Percentiles rank a stretch among this genome's conserved stretches.
phyloP scores from a whole-genome alignment of 495 filamentous ascomycete species.

The Xylaria flabelliformis region DNA sequence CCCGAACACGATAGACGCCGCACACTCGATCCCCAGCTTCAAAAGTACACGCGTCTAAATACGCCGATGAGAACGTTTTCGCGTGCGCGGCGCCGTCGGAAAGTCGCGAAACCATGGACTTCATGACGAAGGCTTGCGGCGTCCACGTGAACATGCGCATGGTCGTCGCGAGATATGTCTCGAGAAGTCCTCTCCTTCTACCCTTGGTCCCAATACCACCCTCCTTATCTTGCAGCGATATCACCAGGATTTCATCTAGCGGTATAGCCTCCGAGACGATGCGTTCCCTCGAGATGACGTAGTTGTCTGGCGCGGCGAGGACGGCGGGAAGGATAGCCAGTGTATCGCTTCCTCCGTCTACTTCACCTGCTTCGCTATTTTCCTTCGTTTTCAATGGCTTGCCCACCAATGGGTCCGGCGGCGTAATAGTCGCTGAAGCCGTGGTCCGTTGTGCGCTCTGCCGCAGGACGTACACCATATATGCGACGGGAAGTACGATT shows the following conservation, averaged over 20 bases:
- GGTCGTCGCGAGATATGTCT: slow-evolving; percentile 38
- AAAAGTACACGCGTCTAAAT: slow-evolving; percentile 34
- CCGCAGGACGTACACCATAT: slow-evolving; percentile 23
- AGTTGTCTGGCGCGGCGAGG: slow-evolving; percentile 13
- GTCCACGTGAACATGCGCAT: slow-evolving; percentile 43
- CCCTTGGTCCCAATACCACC: too few relatives aligned
- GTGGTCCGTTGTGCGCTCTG: slow-evolving; percentile 19
- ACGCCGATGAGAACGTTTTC: slow-evolving; percentile 34
- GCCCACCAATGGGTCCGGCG: slow-evolving; percentile 23
- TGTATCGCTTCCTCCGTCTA: background rate
- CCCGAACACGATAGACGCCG: slow-evolving; percentile 39
- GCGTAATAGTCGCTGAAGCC: slow-evolving; percentile 19
- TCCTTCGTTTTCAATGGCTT: background rate
- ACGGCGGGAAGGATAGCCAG: slow-evolving; percentile 19
- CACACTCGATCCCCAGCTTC: slow-evolving; percentile 38
- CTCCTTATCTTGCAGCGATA: too few relatives aligned
- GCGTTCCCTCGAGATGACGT: slow-evolving; percentile 40
- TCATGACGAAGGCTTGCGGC: slow-evolving; percentile 41
- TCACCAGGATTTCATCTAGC: background rate
- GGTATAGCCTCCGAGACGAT: slow-evolving; percentile 32
- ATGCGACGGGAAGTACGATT: slow-evolving; percentile 28
- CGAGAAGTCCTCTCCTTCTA: slow-evolving; percentile 19
- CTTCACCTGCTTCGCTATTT: background rate
- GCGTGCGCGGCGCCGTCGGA: slow-evolving; percentile 14
- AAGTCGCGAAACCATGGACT: slow-evolving; percentile 23